Evolutionary conservation across 768 basidiomycete species (phyloP).

Genomic region (Rhodotorula diobovata): DNA sequence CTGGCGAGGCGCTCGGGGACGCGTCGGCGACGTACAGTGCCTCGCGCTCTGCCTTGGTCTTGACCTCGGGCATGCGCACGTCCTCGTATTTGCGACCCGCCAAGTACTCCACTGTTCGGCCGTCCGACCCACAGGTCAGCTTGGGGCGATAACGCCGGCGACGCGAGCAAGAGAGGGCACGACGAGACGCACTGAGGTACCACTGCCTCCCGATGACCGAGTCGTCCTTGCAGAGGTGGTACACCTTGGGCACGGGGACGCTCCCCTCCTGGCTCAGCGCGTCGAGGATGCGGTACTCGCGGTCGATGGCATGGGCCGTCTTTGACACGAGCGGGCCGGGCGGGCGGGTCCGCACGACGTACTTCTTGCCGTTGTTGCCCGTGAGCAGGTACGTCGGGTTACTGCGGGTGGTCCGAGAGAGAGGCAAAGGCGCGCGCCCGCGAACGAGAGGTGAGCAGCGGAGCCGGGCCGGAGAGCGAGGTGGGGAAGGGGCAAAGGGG

Average conservation of each 20-base stretch:
- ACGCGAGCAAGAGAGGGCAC: background rate
- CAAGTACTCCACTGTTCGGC: slow-evolving; percentile 67
- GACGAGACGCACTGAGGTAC: slow-evolving; percentile 59
- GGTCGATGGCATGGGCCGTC: slow-evolving; percentile 92
- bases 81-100: slow-evolving; percentile 93
- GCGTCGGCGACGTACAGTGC: slow-evolving; percentile 63
- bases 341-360: slow-evolving; percentile 89
- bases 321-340: slow-evolving; percentile 76
- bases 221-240: slow-evolving; percentile 68
- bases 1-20: too few relatives aligned
- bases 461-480: slow-evolving; percentile 3
- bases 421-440: too few relatives aligned
- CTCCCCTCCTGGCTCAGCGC: slow-evolving; percentile 73
- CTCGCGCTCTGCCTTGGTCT: slow-evolving; percentile 56
- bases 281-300: slow-evolving; percentile 76
- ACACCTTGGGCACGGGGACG: slow-evolving; percentile 81
- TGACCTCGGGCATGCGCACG: slow-evolving; percentile 65
- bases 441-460: slow-evolving; percentile 54
- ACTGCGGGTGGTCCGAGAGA: too few relatives aligned
- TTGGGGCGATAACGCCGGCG: too few relatives aligned
- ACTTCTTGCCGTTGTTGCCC: slow-evolving; percentile 65
- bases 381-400: slow-evolving; percentile 95
- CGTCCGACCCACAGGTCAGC: background rate
- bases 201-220: slow-evolving; percentile 79
- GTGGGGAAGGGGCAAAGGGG: background rate